Conservation (phyloP, 2,329 filamentous ascomycete genomes). For the Sporothrix globosa region DNA sequence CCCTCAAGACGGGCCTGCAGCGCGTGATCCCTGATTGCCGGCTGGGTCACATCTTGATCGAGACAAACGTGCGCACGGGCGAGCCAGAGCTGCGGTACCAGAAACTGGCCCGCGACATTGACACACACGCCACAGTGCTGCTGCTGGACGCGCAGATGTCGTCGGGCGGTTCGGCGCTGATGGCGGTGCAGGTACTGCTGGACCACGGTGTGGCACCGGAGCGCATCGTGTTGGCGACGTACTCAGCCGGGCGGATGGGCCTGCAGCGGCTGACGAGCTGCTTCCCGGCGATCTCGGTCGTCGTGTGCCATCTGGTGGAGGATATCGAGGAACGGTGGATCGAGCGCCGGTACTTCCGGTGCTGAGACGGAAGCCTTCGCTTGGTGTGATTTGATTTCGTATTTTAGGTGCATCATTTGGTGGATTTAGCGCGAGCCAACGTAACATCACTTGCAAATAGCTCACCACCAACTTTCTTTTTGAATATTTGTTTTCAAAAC, state of each 20-base stretch:
- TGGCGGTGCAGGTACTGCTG: slow-evolving; percentile 94
- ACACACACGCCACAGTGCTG: slow-evolving; percentile 72
- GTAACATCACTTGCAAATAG: not conserved
- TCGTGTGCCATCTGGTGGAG: slow-evolving; percentile 78
- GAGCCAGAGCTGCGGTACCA: slow-evolving; percentile 94
- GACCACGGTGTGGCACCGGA: slow-evolving; percentile 88
- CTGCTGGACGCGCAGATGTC: slow-evolving; percentile 94
- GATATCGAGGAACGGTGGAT: slow-evolving; percentile 89
- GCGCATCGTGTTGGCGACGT: slow-evolving; percentile 89
- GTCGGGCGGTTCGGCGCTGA: slow-evolving; percentile 79
- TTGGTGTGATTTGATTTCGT: not conserved
- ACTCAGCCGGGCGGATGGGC: slow-evolving; percentile 82
- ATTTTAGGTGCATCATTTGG: slow-evolving; percentile 11
- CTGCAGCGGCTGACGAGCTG: slow-evolving; percentile 84
- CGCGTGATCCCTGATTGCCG: slow-evolving; percentile 91
- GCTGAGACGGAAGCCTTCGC: slow-evolving; percentile 51
- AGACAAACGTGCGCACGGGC: slow-evolving; percentile 80
- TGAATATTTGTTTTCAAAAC: not conserved
- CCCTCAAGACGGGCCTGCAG: slow-evolving; percentile 83
- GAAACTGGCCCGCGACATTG: slow-evolving; percentile 74
- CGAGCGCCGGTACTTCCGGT: slow-evolving; percentile 87
- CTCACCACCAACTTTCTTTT: not conserved
- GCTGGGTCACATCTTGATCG: slow-evolving; percentile 86
- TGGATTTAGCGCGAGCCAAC: not conserved
- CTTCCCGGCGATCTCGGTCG: slow-evolving; percentile 83